Base-by-base conservation (phyloP, 306 rosid genomes). In the Fragaria vesca region DNA sequence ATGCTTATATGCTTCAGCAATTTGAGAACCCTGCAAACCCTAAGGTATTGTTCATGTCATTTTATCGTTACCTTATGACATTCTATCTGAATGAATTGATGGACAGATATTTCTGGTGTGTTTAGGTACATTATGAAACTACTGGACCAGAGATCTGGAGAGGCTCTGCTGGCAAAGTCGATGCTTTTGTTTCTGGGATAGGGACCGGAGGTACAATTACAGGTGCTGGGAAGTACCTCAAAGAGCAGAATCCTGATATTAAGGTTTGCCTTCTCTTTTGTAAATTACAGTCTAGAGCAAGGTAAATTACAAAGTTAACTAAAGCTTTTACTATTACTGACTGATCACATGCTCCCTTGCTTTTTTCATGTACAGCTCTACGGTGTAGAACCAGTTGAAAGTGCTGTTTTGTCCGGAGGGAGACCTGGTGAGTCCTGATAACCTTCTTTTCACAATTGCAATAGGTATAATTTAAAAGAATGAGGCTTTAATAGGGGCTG, bases 131-230 rank as follows among this genome's bases (percentile, higher is more conserved):
- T 81, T 93, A 93, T 79, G 96, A 93, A 82, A 93, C 97, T 69
- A 91, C 96, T 62, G 97, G 97, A 77, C 96, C 97, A 34, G 98
- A 94, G 88, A 88, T 94, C n/a, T 94, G 98, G 98, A 86, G 82
- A 77, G 83, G 93, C 74, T 76, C 97, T 1, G 79, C 77, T 68
- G 94, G 90, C 32, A 90, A 94, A 84, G 87, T 90, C n/a, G 96
- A 91, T 60, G 94, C 91, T n/a, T 68, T 94, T 76, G 93, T 94
- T 79, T 91, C 98, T 38, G 98, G 97, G 75, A 92, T 91, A 78
- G 96, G 98, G 76, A 94, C 98, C 21, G 98, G 98, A 68, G 98
- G 98, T 66, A 94, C 98, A 8, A 12, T 91, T 78, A 90, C 98
- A 17, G 98, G 97, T 69, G 90, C 87, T 42, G 98, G 98, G 79